A percentile compares a stretch with the other conserved stretches of the same genome.
These are phyloP conservation scores for Geotrichum aggregatum DNA, from an alignment of 1,139 yeast species.

Conservation along the genomic window DNA sequence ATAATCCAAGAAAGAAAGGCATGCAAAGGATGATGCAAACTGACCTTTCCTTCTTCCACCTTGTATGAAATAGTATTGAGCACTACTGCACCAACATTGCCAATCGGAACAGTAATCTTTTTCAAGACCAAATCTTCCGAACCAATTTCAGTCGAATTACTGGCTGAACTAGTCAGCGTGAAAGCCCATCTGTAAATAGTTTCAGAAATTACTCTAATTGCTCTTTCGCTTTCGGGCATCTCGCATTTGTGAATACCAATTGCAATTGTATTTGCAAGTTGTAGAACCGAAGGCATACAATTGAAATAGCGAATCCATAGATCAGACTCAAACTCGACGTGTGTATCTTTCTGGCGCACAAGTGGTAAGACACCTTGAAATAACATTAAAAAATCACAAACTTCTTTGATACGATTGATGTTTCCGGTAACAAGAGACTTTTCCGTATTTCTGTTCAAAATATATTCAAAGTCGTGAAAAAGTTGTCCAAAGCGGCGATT, in stretches of 20 bases:
- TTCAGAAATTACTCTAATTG: slow-evolving; percentile 30
- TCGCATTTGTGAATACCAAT: slow-evolving; percentile 32
- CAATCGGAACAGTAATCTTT: slow-evolving; percentile 5
- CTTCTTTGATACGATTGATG: slow-evolving; percentile 41
- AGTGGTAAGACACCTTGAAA: slow-evolving; percentile 81
- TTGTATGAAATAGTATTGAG: slow-evolving; percentile 23
- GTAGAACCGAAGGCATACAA: slow-evolving; percentile 51
- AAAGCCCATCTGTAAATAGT: slow-evolving; percentile 34
- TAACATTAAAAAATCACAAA: slow-evolving; percentile 60
- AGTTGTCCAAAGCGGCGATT: slow-evolving; percentile 82
- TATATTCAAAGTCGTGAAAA: slow-evolving; percentile 76
- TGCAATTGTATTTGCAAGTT: slow-evolving; percentile 40
- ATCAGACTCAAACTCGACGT: slow-evolving; percentile 86
- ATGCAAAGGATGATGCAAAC: slow-evolving; percentile 79
- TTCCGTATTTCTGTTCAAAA: slow-evolving; percentile 64
- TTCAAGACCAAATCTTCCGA: background rate
- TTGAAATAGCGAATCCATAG: slow-evolving; percentile 81
- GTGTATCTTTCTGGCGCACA: slow-evolving; percentile 71
- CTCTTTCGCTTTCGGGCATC: slow-evolving; percentile 24
- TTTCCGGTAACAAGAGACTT: slow-evolving; percentile 41
- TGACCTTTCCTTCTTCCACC: slow-evolving; percentile 50
- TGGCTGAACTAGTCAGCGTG: slow-evolving; percentile 25
- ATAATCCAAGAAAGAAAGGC: slow-evolving; percentile 68
- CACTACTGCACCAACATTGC: background rate
- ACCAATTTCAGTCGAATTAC: slow-evolving; percentile 24